These are phyloP conservation scores for Backusella psychrophila DNA, from an alignment of 192 early-diverging fungal genomes.

Conservation along the genomic window DNA sequence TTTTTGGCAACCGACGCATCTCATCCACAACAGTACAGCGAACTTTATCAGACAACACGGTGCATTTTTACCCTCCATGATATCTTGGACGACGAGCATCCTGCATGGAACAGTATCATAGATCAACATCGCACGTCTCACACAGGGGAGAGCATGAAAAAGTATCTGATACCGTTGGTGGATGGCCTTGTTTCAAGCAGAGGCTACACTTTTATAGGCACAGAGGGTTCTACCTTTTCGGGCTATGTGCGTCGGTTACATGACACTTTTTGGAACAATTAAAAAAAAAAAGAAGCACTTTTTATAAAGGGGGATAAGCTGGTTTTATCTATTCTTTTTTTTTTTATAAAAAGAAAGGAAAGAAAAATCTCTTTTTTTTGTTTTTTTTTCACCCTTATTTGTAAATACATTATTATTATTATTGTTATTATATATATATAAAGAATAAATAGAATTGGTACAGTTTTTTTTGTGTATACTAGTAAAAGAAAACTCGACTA, in stretches of 20 bases:
- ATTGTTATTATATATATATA: neutral
- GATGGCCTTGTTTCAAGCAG: constrained; percentile 32
- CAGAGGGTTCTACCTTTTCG: constrained; percentile 31
- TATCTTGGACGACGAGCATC: constrained; percentile 26
- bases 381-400: neutral
- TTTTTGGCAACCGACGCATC: constrained; percentile 52
- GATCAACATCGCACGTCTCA: constrained; percentile 13
- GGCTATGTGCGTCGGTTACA: constrained; percentile 33
- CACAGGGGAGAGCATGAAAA: constrained; percentile 21
- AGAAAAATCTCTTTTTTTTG: neutral
- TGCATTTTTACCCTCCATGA: constrained; percentile 49
- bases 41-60: constrained; percentile 37
- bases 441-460: constrained; percentile 3
- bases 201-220: constrained; percentile 30
- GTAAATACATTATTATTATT: constrained; percentile 3
- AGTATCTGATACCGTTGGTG: constrained; percentile 27
- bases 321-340: neutral
- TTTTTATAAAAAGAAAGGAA: neutral
- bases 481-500: neutral
- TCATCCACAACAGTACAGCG: constrained; percentile 36
- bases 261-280: constrained; percentile 5
- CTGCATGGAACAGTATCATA: constrained; percentile 14
- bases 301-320: neutral
- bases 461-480: neutral
- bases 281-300: neutral